phyloP scores from a whole-genome alignment of 106 monocot genomes.

The Allium sativum region DNA sequence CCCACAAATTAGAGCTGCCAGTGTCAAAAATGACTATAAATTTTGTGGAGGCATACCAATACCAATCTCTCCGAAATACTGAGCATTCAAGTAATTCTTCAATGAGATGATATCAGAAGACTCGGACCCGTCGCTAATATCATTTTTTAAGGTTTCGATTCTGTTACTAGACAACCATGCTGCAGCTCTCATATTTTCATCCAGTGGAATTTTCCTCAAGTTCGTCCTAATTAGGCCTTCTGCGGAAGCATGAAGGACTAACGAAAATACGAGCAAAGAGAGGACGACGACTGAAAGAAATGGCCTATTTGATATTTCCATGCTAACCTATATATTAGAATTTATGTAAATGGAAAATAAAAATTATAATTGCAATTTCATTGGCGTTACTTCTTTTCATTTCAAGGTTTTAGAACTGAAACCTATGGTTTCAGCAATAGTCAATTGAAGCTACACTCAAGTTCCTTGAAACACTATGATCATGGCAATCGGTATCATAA shows the following conservation, averaged over 20 bases:
- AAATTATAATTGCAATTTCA: no score
- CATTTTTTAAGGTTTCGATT: not conserved
- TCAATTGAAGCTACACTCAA: no score
- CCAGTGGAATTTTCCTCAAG: conserved; percentile 37
- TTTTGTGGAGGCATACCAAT: conserved; percentile 65
- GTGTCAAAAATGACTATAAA: conserved; percentile 88
- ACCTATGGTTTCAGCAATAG: no score
- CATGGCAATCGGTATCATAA: no score
- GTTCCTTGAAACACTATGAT: no score
- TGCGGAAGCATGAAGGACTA: conserved; percentile 27
- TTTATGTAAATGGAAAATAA: no score
- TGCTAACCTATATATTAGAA: no score
- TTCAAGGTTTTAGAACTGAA: no score
- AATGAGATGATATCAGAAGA: conserved; percentile 42
- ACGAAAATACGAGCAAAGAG: conserved; percentile 4
- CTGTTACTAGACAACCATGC: conserved; percentile 1
- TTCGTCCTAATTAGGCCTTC: conserved; percentile 38
- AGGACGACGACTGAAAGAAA: no score
- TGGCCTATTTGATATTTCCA: no score
- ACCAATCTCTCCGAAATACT: conserved; percentile 85
- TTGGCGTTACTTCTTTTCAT: no score
- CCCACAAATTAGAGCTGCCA: conserved; percentile 85
- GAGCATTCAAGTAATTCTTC: conserved; percentile 86
- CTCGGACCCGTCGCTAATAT: conserved; percentile 1
- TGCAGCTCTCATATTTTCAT: conserved; percentile 19